Base-by-base conservation (phyloP, 1,284 basidiomycete genomes). In the Stereum hirsutum region DNA sequence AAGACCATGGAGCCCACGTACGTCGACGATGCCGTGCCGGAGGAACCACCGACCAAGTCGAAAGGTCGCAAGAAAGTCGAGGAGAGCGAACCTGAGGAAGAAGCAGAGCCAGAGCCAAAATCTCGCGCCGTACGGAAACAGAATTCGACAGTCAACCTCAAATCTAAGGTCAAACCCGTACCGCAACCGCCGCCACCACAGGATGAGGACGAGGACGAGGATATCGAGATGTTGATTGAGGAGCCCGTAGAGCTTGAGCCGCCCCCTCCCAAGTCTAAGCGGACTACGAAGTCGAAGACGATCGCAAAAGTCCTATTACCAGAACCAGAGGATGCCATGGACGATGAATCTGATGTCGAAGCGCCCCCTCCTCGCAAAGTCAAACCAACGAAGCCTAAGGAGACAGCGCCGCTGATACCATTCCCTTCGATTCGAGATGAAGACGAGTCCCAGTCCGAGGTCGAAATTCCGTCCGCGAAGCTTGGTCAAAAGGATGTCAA, bases 81-180 rank as follows among this genome's bases (percentile, higher is more conserved):
- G 12, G 32, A 42, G 41, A 17, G 23, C 12, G 27, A 14, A 19
- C 5, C 20, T 8, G 41, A 35, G 17, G n/a, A 10, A 6, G 42
- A 43, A 37, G 2, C 32, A 15, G 5, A 12, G 25, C 24, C 24
- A 20, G 12, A 36, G n/a, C 8, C 25, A 11, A 36, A 23, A 17
- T 10, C 42, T n/a, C 28, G 14, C 12, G 26, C 25, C 8, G n/a
- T 14, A 34, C n/a, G 30, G 20, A 42, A 42, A 35, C 23, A 27
- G 24, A 43, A 43, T n/a, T 28, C 41, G n/a, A 33, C 28, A 8
- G n/a, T n/a, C 10, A 41, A 32, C 20, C 28, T n/a, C 27, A 41
- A 41, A 23, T n/a, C 15, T 12, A 42, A 42, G 25, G 15, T 23
- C 3, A 21, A 10, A 5, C 39, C 41, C 17, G 31, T 15, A 7